Evolutionary conservation across 495 filamentous ascomycete genomes (phyloP), one percentile per base, ranked within the genome.

Genomic region (Neurospora sp.): DNA sequence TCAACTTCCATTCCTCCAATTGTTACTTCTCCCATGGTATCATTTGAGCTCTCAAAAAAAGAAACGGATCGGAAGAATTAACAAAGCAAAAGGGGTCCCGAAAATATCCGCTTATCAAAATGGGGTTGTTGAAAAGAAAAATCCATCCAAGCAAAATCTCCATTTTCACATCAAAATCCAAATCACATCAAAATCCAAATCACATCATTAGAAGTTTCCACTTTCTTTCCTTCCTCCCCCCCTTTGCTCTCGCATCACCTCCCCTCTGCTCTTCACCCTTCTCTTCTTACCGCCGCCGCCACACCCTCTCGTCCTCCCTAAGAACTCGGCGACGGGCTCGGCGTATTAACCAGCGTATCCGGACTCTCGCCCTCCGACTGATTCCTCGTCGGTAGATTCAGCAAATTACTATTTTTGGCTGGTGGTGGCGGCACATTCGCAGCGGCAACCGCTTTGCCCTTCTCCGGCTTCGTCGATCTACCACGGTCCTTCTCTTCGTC

Each of bases 291-390:
- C 27, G 27, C 27, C 27, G 27, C 27, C 27, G 27, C 27, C 27
- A 27, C 27, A 27, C 27, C 27, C 27, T 27, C 1, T 27, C 27
- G 27, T 27, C 27, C 27, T 27, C 10, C 53, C 12, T 8, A 65
- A 65, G 53, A 35, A 65, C 45, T 70, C 35, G 68, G 69, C 9
- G 59, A 35, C 17, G 70, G 59, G 68, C 70, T 70, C 9, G 74
- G 22, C 10, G 41, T 70, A 48, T 70, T 75, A 2, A 79, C 78
- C 27, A 80, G 42, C 4, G 75, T 80, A 40, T 78, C 75, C 3
- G 78, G 78, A 37, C 78, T 80, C 71, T 74, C 77, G 5, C 76
- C 77, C 37, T 78, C 75, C 35, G 73, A 59, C 14, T 65, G 53
- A 37, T 65, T 61, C 27, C 53, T 61, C 27, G 53, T 35, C 53